These are phyloP conservation scores for Rhexocercosporidium sp. DNA, from an alignment of 2,329 filamentous ascomycete species.

Conservation along the genomic window DNA sequence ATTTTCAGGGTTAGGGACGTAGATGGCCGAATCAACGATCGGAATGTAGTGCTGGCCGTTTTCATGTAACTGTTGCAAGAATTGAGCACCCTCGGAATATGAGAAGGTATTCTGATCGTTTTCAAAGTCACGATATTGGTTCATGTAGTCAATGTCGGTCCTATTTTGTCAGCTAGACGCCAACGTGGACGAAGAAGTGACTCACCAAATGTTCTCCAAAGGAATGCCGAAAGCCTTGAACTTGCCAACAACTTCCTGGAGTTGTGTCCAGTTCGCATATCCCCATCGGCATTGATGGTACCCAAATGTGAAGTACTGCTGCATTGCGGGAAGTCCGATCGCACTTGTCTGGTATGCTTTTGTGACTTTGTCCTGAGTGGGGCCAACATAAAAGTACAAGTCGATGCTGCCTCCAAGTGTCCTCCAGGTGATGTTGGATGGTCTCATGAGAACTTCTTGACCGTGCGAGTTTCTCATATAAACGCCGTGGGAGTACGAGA, in stretches of 20 bases:
- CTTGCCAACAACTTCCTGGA: slow-evolving; percentile 70
- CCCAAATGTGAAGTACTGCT: slow-evolving; percentile 82
- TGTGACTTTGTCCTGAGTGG: slow-evolving; percentile 69
- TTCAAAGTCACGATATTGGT: slow-evolving; percentile 64
- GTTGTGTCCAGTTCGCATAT: slow-evolving; percentile 73
- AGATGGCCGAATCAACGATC: slow-evolving; percentile 75
- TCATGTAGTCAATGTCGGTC: slow-evolving; percentile 77
- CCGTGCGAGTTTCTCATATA: slow-evolving; percentile 79
- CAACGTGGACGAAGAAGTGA: slow-evolving; percentile 42
- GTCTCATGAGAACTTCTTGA: slow-evolving; percentile 71
- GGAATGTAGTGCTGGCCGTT: slow-evolving; percentile 66
- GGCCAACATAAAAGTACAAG: slow-evolving; percentile 79
- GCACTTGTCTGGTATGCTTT: slow-evolving; percentile 72
- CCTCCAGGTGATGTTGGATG: slow-evolving; percentile 72
- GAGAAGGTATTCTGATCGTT: slow-evolving; percentile 63
- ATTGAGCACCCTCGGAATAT: slow-evolving; percentile 60
- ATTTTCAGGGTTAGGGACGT: slow-evolving; percentile 74
- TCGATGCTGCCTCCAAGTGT: slow-evolving; percentile 78
- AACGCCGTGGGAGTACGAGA: slow-evolving; percentile 75
- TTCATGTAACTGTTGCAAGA: slow-evolving; percentile 65
- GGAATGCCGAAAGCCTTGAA: slow-evolving; percentile 70
- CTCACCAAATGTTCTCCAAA: slow-evolving; percentile 73
- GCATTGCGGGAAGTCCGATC: slow-evolving; percentile 75
- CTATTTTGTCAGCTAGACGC: slow-evolving; percentile 40
- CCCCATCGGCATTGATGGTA: slow-evolving; percentile 87